Evolutionary conservation across 176 grass and related monocot species (phyloP), one percentile per base, ranked within the genome.

Genomic region (Triticum dicoccoides): DNA sequence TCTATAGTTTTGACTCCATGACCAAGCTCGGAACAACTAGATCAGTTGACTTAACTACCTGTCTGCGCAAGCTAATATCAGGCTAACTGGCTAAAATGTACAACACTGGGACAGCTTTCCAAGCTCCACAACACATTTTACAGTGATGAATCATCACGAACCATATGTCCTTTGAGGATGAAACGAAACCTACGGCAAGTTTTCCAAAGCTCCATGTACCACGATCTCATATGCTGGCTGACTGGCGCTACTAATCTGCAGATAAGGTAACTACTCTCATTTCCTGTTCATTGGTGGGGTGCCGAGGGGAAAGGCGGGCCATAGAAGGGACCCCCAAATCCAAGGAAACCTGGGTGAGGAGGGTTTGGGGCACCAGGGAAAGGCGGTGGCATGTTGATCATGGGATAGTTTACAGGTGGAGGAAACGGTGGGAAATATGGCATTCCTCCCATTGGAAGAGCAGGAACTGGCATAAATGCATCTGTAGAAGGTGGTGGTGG

Each of bases 221-320:
- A 76, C 11, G 34, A 30, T 80, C 61, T 64, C 72, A 51, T 76
- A 18, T 64, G 59, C 76, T 84, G 69, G 83, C 17, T 84, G 76
- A 69, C 29, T 45, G 66, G 59, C 1, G 13, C 25, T 86, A 49
- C 15, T 51, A 78, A 79, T 75, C 61, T 86, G 54, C 21, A 74
- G 58, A 30, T 27, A 79, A 29, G 65, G 44, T n/a, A 37, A 75
- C 35, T 54, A 64, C 27, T 78, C 44, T 73, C 61, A 88, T 85
- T 79, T 77, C 72, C 70, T 88, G 77, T 88, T 81, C 58, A 81
- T 66, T 45, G 81, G 76, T 81, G 89, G 89, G 89, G 76, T 17
- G 65, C 15, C 21, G 76, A 12, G 8, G 89, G 81, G 63, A 79
- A 91, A 63, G 92, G 88, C 6, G 88, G 89, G 30, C 45, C 65